These are phyloP conservation scores for Elymus sibiricus DNA, from an alignment of 176 grass and related monocot genomes.

Conservation along the genomic window DNA sequence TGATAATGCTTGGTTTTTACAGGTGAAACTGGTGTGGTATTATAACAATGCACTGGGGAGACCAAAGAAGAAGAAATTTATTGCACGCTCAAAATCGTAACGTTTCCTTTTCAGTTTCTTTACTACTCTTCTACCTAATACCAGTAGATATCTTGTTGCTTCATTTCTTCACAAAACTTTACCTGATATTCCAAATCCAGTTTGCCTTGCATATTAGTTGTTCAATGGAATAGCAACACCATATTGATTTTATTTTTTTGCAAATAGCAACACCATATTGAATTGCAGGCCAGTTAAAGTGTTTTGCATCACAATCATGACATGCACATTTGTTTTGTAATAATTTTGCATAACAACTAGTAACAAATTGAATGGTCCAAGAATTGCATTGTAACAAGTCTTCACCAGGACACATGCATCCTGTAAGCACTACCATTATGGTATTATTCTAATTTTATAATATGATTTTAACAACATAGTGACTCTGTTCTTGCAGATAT, in stretches of 20 bases:
- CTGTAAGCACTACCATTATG: neutral
- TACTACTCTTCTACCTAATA: neutral
- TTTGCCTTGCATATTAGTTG: neutral
- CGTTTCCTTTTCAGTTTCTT: neutral
- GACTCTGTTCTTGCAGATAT: conserved; percentile 52
- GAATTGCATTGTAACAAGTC: neutral
- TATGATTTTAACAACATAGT: neutral
- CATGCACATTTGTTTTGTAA: neutral
- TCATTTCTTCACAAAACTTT: neutral
- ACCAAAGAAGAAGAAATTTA: conserved; percentile 93
- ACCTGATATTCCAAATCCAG: neutral
- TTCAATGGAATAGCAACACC: neutral
- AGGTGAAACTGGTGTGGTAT: conserved; percentile 92
- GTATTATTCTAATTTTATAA: neutral
- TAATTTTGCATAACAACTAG: neutral
- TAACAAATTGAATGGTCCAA: neutral
- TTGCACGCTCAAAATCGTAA: conserved; percentile 86
- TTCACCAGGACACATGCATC: neutral
- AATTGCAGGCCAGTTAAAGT: neutral
- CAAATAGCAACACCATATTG: neutral
- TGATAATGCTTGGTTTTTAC: neutral
- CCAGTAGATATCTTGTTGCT: neutral
- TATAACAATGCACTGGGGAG: conserved; percentile 98
- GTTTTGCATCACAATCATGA: neutral
- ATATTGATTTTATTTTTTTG: too few species aligned